Evolutionary conservation across 2,329 filamentous ascomycete species (phyloP), one percentile per base, ranked within the genome.

Genomic region (Coccinonectria pachysandricola): DNA sequence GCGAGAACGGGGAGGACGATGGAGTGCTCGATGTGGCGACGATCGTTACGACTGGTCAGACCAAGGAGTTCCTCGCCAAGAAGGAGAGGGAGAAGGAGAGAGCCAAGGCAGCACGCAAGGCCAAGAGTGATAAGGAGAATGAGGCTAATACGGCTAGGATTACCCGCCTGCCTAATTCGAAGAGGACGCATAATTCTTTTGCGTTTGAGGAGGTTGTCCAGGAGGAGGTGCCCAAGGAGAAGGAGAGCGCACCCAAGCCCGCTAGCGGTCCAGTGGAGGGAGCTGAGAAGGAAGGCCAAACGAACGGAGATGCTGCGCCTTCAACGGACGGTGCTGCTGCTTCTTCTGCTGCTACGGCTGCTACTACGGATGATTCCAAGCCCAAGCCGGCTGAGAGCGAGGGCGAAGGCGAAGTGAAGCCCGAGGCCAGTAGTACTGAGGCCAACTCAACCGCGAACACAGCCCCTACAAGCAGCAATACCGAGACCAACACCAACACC

Each of bases 11-110:
- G 2, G 62, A 66, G 3, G 70, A 75, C 2, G 82, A 88, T 31
- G 83, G 83, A 13, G 80, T 87, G 7, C 62, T 91, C 3, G 81
- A 91, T 41, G 81, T 91, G 23, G 84, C 83, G n/a, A 79, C 71
- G 39, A 87, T 91, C 38, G 82, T 91, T 18, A 80, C 80, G 1
- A 80, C 75, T 41, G 83, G 83, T 16, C 81, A 85, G 52, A 84
- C 84, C 41, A 74, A 75, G 41, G 83, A 91, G 44, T 88, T 86
- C 43, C 60, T 91, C 5, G 83, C 81, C 7, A 82, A 83, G 56
- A 85, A 83, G 51, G 82, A 88, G 48, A 80, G 76, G 49, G 80
- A 87, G 47, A 87, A 73, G 53, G 42, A 69, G 32, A 62, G 66
- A 12, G 73, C 68, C 40, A 80, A 79, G 45, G 65, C 67, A 21